Percentiles rank a stretch among this genome's conserved stretches.
phyloP scores from a whole-genome alignment of 2,329 filamentous ascomycete genomes.

The Pyrenophora graminea region DNA sequence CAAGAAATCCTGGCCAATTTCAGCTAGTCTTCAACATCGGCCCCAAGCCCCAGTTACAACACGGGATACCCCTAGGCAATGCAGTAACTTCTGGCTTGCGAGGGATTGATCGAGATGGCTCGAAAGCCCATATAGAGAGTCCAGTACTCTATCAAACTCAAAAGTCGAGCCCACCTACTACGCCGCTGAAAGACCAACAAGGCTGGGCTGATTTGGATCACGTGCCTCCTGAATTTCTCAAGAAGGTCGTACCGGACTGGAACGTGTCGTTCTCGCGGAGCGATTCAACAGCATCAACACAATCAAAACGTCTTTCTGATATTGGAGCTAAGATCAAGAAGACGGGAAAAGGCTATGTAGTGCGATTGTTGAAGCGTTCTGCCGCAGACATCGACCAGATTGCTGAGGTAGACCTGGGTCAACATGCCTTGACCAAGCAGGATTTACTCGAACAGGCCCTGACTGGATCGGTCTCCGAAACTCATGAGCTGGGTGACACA shows the following conservation, averaged over 20 bases:
- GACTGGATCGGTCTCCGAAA: neutral
- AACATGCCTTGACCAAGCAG: slow-evolving; percentile 3
- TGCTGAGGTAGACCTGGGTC: slow-evolving; percentile 34
- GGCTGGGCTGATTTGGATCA: slow-evolving; percentile 38
- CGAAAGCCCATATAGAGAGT: slow-evolving; percentile 21
- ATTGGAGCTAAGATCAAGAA: slow-evolving; percentile 42
- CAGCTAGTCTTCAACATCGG: slow-evolving; percentile 38
- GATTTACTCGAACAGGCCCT: no score
- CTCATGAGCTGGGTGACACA: slow-evolving; percentile 27
- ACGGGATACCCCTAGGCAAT: slow-evolving; percentile 10
- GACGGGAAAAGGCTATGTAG: slow-evolving; percentile 40
- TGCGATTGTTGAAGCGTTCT: slow-evolving; percentile 36
- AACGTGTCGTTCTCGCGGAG: slow-evolving; percentile 32
- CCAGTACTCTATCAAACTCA: slow-evolving; percentile 24
- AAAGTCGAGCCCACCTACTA: slow-evolving; percentile 31
- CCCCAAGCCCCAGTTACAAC: slow-evolving; percentile 13
- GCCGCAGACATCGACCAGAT: slow-evolving; percentile 30
- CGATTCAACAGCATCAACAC: slow-evolving; percentile 31
- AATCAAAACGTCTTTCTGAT: slow-evolving; percentile 33
- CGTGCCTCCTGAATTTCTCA: slow-evolving; percentile 34
- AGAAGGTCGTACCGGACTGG: slow-evolving; percentile 40
- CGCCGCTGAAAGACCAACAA: slow-evolving; percentile 30
- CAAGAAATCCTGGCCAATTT: slow-evolving; percentile 36
- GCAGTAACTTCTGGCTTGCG: slow-evolving; percentile 17
- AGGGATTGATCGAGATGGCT: slow-evolving; percentile 18